Conservation (phyloP, 2,329 filamentous ascomycete genomes). For the Talaromyces sp. region DNA sequence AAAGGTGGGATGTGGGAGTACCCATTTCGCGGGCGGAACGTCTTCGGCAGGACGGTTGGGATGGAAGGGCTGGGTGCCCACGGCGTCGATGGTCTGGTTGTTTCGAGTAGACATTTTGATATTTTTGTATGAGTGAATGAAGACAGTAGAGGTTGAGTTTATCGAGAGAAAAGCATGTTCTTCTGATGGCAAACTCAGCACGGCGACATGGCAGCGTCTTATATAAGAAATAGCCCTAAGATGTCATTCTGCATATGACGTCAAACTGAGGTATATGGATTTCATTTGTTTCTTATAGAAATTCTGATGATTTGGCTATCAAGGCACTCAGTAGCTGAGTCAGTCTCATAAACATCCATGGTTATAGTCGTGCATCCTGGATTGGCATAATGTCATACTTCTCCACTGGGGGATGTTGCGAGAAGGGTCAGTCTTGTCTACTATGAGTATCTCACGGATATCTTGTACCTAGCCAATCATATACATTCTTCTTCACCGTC, state of each 20-base stretch:
- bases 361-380: not conserved
- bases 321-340: not conserved
- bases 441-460: too few relatives aligned
- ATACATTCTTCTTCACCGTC: not conserved
- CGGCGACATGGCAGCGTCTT: not conserved
- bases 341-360: not conserved
- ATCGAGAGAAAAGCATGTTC: not conserved
- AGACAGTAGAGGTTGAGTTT: not conserved
- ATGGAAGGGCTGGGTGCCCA: conserved; percentile 16
- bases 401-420: not conserved
- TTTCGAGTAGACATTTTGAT: conserved; percentile 12
- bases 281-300: not conserved
- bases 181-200: not conserved
- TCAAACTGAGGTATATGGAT: conserved; percentile 24
- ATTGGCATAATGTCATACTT: not conserved
- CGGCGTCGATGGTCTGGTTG: conserved; percentile 12
- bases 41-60: conserved; percentile 14
- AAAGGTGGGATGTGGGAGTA: not conserved
- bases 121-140: not conserved
- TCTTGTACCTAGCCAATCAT: too few relatives aligned
- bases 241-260: conserved; percentile 22
- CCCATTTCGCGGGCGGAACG: conserved; percentile 8
- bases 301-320: not conserved
- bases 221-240: not conserved
- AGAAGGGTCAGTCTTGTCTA: too few relatives aligned